These are phyloP conservation scores for Arthrobotrys megalospora DNA, from an alignment of 2,329 filamentous ascomycete species.

Conservation along the genomic window DNA sequence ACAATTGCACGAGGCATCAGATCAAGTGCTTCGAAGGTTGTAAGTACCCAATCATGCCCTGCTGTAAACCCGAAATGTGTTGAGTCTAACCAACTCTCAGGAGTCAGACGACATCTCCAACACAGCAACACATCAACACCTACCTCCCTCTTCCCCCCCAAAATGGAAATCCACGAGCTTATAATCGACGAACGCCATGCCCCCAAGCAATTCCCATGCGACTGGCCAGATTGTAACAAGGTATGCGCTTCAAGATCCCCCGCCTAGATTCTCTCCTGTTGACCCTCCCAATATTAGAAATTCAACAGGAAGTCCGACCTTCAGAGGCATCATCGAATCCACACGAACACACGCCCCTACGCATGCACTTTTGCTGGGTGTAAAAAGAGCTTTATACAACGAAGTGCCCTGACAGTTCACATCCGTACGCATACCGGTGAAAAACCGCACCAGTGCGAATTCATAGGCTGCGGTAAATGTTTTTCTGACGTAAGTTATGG, in stretches of 20 bases:
- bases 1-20: not conserved
- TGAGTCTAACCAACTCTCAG: conserved; percentile 8
- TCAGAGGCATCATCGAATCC: conserved; percentile 79
- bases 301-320: conserved; percentile 81
- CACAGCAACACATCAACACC: conserved; percentile 53
- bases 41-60: not conserved
- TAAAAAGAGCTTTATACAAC: conserved; percentile 80
- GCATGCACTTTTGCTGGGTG: conserved; percentile 75
- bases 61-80: not conserved
- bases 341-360: conserved; percentile 80
- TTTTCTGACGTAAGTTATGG: conserved; percentile 76
- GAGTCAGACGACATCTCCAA: conserved; percentile 15
- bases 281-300: conserved; percentile 70
- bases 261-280: not conserved
- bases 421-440: conserved; percentile 80
- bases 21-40: not conserved
- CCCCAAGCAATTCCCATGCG: conserved; percentile 64
- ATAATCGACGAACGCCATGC: conserved; percentile 65
- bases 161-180: conserved; percentile 65
- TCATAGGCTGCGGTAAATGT: conserved; percentile 77
- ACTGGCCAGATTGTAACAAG: conserved; percentile 64
- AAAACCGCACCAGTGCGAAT: conserved; percentile 79
- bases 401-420: conserved; percentile 79
- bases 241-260: conserved; percentile 56
- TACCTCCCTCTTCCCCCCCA: not conserved